Base-by-base conservation (phyloP, 192 early-diverging fungal genomes). In the Glomus cerebriforme region DNA sequence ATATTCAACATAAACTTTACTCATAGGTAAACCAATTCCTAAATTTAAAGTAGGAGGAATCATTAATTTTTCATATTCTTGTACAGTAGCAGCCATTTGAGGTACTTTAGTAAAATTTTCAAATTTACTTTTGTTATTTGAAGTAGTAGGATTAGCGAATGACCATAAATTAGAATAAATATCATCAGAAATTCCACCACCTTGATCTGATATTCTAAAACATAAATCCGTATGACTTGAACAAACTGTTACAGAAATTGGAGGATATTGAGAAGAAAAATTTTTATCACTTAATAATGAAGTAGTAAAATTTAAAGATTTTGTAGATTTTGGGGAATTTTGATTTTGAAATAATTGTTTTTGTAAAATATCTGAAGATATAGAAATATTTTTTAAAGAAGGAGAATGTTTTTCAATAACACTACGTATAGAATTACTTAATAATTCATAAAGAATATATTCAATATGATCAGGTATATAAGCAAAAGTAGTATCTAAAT, bases 401-500 rank as follows among this genome's bases (percentile, higher is more conserved):
- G 80, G 69, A 1, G 85, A 77, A 84, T 90, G 86, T 39, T 85
- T 82, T 43, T 84, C 81, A 47, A 94, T 88, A 27, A 94, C 94
- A 71, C 89, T 88, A 59, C 89, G 83, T 87, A 96, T 93, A 49
- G 92, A 89, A 86, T 97, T 97, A 79, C 93, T 92, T 74, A 98
- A 82, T 60, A 99, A 83, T 86, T 99, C 96, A 72, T 94, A 96
- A 24, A 99, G 70, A 49, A 99, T 94, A 81, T 97, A 96, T 85
- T 96, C 95, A 73, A 97, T 91, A 75, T 99, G 96, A 58, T 95
- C 97, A 9, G 96, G 95, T 70, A 99, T 97, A 81, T 97, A 99
- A 79, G 92, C 91, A 81, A 99, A 96, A 29, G 87, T 85, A 8
- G 93, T 93, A 63, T 92, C 88, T 0, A 85, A 81, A 78, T 91